Evolutionary conservation across 2,329 filamentous ascomycete species (phyloP).

Genomic region (Fusarium protoensiforme): DNA sequence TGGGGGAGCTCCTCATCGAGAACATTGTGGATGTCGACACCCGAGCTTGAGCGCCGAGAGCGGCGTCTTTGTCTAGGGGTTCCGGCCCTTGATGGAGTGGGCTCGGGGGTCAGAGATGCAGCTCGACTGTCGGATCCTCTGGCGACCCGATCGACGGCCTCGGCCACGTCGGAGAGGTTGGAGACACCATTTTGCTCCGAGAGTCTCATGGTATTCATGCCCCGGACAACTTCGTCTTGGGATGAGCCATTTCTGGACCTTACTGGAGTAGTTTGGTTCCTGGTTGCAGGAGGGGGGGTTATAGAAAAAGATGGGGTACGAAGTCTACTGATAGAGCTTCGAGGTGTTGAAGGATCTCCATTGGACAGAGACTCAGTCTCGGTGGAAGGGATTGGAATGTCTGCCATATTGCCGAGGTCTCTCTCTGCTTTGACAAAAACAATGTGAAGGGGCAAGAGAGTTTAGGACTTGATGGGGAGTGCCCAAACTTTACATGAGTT

Average conservation of each 20-base stretch:
- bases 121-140: constrained; percentile 9
- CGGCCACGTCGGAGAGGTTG: not conserved
- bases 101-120: constrained; percentile 22
- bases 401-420: not conserved
- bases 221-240: not conserved
- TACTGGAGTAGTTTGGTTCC: not conserved
- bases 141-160: constrained; percentile 16
- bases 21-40: constrained; percentile 32
- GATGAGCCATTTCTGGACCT: not conserved
- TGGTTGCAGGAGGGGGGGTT: constrained; percentile 1
- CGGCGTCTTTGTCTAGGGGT: constrained; percentile 14
- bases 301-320: constrained; percentile 30
- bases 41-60: constrained; percentile 18
- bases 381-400: constrained; percentile 27
- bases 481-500: too few species aligned
- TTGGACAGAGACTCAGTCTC: constrained; percentile 6
- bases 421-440: not conserved
- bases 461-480: not conserved
- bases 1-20: constrained; percentile 47
- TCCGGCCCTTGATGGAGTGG: not conserved
- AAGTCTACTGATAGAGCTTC: not conserved
- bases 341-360: not conserved
- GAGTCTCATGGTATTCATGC: constrained; percentile 14
- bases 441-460: not conserved
- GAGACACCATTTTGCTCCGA: constrained; percentile 4